Conservation (phyloP, 2,329 filamentous ascomycete genomes). For the Aspergillus thermomutatus region DNA sequence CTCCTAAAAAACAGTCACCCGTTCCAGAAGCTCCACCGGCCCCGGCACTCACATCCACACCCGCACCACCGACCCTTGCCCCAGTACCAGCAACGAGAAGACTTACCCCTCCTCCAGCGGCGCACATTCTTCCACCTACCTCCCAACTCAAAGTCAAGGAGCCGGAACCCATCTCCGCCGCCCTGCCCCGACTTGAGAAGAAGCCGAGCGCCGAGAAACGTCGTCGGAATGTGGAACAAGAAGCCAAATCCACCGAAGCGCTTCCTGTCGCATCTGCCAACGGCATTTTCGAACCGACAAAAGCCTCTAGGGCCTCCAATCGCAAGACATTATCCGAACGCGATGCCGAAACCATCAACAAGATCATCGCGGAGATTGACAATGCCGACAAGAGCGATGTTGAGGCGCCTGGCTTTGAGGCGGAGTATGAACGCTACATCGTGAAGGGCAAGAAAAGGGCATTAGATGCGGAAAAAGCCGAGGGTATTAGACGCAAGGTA, state of each 20-base stretch:
- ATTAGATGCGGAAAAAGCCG: constrained; percentile 61
- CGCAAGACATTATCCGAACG: constrained; percentile 54
- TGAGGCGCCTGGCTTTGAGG: constrained; percentile 51
- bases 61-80: constrained; percentile 15
- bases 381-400: constrained; percentile 56
- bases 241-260: constrained; percentile 17
- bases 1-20: constrained; percentile 48
- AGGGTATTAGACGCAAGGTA: constrained; percentile 63
- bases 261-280: constrained; percentile 20
- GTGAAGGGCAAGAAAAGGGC: constrained; percentile 63
- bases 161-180: constrained; percentile 22
- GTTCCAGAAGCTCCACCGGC: constrained; percentile 28
- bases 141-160: constrained; percentile 20
- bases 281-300: constrained; percentile 18
- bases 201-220: constrained; percentile 25
- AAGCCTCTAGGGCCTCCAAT: constrained; percentile 45
- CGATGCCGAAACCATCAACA: constrained; percentile 67
- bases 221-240: constrained; percentile 20
- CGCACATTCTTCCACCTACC: constrained; percentile 13
- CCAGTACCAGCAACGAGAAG: constrained; percentile 3
- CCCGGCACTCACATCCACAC: background rate
- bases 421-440: constrained; percentile 52
- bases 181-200: constrained; percentile 29
- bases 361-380: constrained; percentile 60
- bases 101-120: constrained; percentile 19